Evolutionary conservation across 2,329 filamentous ascomycete species (phyloP).

Genomic region (Claviceps arundinis): DNA sequence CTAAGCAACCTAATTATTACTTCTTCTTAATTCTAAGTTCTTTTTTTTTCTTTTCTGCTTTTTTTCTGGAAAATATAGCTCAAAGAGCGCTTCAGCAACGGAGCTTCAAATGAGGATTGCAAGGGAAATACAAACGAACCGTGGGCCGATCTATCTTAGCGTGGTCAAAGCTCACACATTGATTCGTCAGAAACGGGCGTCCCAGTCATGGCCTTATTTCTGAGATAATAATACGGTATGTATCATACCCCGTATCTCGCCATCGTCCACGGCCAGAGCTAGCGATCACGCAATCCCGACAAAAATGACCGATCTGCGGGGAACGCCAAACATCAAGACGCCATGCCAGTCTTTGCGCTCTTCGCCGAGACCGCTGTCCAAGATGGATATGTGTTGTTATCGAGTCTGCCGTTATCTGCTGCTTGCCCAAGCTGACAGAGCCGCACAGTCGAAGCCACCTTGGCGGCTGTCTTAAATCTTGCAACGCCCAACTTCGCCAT

Average conservation of each 20-base stretch:
- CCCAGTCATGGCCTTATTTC: too few species aligned
- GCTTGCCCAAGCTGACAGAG: not conserved
- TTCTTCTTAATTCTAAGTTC: too few species aligned
- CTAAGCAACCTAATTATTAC: too few species aligned
- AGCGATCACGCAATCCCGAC: slow-evolving; percentile 23
- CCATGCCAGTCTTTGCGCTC: not conserved
- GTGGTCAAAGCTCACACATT: too few species aligned
- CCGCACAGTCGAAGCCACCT: not conserved
- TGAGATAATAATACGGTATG: too few species aligned
- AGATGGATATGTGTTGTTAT: not conserved
- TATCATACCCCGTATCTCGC: slow-evolving; percentile 9
- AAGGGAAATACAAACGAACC: too few species aligned
- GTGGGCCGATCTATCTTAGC: too few species aligned
- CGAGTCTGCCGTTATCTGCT: not conserved
- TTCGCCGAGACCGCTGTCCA: not conserved
- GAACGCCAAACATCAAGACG: slow-evolving; percentile 5
- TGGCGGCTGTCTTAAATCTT: not conserved
- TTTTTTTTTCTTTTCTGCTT: too few species aligned
- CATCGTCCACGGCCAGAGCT: slow-evolving; percentile 12
- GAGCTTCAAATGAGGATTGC: too few species aligned
- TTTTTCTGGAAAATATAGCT: too few species aligned
- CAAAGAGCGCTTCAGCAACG: too few species aligned
- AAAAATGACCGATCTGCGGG: slow-evolving; percentile 14
- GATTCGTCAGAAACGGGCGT: too few species aligned
- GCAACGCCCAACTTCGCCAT: slow-evolving; percentile 10